Base-by-base conservation (phyloP, 441 rosid species). In the Eugenia klotzschiana region DNA sequence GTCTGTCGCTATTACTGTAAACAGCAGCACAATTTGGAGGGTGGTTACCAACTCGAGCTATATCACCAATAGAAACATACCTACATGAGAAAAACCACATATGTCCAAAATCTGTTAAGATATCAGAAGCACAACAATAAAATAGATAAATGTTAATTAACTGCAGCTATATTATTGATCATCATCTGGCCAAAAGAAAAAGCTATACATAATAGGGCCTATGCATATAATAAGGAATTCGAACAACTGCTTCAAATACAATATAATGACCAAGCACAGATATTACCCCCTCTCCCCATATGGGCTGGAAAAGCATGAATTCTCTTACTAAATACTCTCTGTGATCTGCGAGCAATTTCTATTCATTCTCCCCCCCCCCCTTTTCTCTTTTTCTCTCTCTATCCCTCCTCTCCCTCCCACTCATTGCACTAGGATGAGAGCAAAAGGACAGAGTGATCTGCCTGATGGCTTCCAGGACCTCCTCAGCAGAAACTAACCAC, bases 1-100 rank as follows among this genome's bases (percentile, higher is more conserved):
- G 88, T 56, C 87, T 72, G 49, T 89, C 89, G 43, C 27, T 80
- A 69, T 92, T 89, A 79, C 82, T 90, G 90, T 97, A 97, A 85
- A 93, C 91, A 85, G 99, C 99, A 82, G 98, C 96, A 80, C 94
- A 97, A 86, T 91, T 92, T 58, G 99, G 98, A 85, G 97, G 92
- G 89, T 97, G 98, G 87, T 82, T 85, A 83, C 99, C 98, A 81
- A 92, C 90, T 86, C 83, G 95, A 86, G 98, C 99, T 86, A 97
- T 90, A 88, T 97, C 98, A 64, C 98, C 98, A 26, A 97, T 87
- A 33, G 95, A 92, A 82, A 97, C 90, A 85, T 92, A 96, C 89
- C 99, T 97, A 88, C 83, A 82, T 58, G 56, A 52, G 80, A 74
- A 46, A 25, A 69, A 27, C 79, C 8, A 80, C 27, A 79, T 26